phyloP scores from a whole-genome alignment of 352 stramenopile species.

The Phytophthora cryptogea region DNA sequence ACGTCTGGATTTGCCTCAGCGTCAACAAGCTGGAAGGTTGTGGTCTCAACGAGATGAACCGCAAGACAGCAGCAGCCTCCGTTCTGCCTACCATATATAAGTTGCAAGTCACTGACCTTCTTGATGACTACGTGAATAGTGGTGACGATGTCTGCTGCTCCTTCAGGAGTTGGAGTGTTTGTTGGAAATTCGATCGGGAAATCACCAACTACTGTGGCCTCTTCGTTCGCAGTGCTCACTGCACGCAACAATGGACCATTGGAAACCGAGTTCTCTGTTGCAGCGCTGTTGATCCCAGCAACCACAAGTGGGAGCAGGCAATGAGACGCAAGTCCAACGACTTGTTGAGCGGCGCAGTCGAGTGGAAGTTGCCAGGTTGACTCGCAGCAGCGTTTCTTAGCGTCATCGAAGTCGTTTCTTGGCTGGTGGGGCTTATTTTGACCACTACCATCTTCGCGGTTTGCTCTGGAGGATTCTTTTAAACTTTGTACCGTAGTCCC shows the following conservation, averaged over 20 bases:
- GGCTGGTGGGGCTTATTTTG: slow-evolving; percentile 13
- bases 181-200: slow-evolving; percentile 16
- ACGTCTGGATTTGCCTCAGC: slow-evolving; percentile 1
- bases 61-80: slow-evolving; percentile 17
- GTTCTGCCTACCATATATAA: not conserved
- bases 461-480: slow-evolving; percentile 8
- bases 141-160: not conserved
- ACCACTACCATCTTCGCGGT: slow-evolving; percentile 17
- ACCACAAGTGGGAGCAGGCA: slow-evolving; percentile 20
- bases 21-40: not conserved
- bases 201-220: slow-evolving; percentile 3
- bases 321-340: slow-evolving; percentile 21
- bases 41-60: slow-evolving; percentile 24
- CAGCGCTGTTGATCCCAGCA: slow-evolving; percentile 7
- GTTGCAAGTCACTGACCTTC: slow-evolving; percentile 26
- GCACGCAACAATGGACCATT: slow-evolving; percentile 3
- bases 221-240: slow-evolving; percentile 2
- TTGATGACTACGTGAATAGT: slow-evolving; percentile 18
- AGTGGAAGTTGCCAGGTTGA: slow-evolving; percentile 17
- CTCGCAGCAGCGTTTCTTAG: slow-evolving; percentile 51
- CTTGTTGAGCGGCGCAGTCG: slow-evolving; percentile 3
- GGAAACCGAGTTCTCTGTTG: not conserved
- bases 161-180: slow-evolving; percentile 3
- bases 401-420: slow-evolving; percentile 48
- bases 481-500: slow-evolving; percentile 3